Evolutionary conservation across 805 yeast species (phyloP), one percentile per base, ranked within the genome.

Genomic region (Cyberlindnera galapagoensis): DNA sequence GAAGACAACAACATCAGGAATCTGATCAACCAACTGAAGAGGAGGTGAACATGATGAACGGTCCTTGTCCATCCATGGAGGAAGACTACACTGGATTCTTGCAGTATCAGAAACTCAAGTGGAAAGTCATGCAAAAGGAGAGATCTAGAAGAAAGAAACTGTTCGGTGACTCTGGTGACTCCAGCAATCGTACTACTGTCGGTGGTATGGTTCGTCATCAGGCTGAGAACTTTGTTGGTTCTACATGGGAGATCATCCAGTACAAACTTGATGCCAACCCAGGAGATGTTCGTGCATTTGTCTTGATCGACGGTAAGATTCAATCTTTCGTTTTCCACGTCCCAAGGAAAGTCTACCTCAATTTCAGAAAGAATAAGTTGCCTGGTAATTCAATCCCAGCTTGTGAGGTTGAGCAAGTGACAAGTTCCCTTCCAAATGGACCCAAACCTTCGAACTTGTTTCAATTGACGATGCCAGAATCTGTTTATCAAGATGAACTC

Each of bases 221-320:
- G 47, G 94, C 94, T 0, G 95, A 81, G 50, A 71, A 67, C 24
- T 76, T 80, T 47, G 81, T 85, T 8, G 79, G 79, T 7, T 67
- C 84, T 1, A 71, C 77, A 20, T 92, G 99, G 99, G 86, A 87
- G 40, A 67, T 92, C 22, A 56, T 92, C 21, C 87, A 86, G 44
- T 76, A 84, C 47, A 71, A 71, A 38, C 47, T 57, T 8, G 77
- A 78, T 25, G 63, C 66, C 1, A 55, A 46, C 24, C 80, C 85
- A 0, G 97, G 97, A n/a, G 80, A 74, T 31, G 63, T 90, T 19
- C 78, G 75, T 36, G 96, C 83, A 0, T 73, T 66, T 49, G 86
- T 79, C 1, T 51, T 71, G 40, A 75, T 87, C 23, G 75, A 76
- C 43, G 79, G 76, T 9, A 80, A 77, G 46, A 68, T 92, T 15